Base-by-base conservation (phyloP, 78 protist genomes). In the Dictyostelium capitatum region DNA sequence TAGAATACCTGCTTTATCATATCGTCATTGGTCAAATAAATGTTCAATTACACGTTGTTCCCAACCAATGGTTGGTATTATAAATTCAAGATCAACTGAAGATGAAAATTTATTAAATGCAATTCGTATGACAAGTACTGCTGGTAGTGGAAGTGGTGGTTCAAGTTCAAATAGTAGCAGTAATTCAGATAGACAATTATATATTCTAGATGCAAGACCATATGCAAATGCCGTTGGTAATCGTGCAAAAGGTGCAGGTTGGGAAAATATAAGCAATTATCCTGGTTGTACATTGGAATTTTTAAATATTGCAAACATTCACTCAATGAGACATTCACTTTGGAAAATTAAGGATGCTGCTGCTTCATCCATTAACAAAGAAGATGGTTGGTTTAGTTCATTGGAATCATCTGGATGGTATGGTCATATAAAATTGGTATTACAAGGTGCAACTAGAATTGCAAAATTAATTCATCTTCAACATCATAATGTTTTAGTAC, bases 281-380 rank as follows among this genome's bases (percentile, higher is more conserved):
- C 89, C 89, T 41, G 89, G 94, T 30, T 91, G 96, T 59, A 74
- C n/a, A 15, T 81, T 91, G 3, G 91, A 79, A 20, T 91, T 91
- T 69, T 53, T 97, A 70, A 82, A 56, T 72, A 97, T 98, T 65
- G 97, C 82, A 20, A 98, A 98, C 79, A 97, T 98, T 53, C 99
- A 98, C 77, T 97, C 89, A 17, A 90, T 98, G 96, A 79, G 98
- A 23, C 83, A 64, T 19, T 54, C 93, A 4, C 23, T 89, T 14
- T 23, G 56, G 37, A 89, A 89, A 74, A 28, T 95, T 12, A 25
- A 78, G n/a, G 93, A 87, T 20, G 83, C 84, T 3, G 47, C 48
- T 6, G 73, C 23, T 6, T 65, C 89, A 4, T 54, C 62, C 4
- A 48, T 80, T 25, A 20, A 51, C 10, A 80, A 93, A 25, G 91